Base-by-base conservation (phyloP, 2,329 filamentous ascomycete genomes). In the Botrytis squamosa region DNA sequence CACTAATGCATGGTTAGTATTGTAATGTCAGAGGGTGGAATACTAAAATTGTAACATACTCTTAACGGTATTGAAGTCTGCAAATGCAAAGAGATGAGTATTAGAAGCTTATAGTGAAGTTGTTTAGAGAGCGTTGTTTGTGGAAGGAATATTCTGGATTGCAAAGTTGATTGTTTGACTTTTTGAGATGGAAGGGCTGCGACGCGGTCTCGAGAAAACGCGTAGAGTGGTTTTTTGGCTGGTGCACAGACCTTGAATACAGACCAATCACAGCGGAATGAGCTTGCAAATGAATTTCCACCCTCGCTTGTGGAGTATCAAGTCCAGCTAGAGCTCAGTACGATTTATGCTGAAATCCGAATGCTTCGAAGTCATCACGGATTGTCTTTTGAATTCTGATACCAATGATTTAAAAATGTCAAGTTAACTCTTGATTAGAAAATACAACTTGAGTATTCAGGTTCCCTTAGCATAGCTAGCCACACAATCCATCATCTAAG, bases 1-100 rank as follows among this genome's bases (percentile, higher is more conserved):
- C 95, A 98, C 81, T 82, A 63, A 46, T 22, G 70, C 18, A 36
- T 70, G 52, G 33, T 73, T n/a, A 74, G 46, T 57, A 70, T 70
- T 73, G 10, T 3, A 29, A 29, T 59, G 29, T 33, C 18, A 22
- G 67, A 69, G 8, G 59, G 60, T 36, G 14, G 25, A n/a, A 9
- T 16, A 38, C 33, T 46, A 8, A 5, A 25, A 42, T 38, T 12
- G 6, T 44, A 62, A 36, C 71, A 52, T 62, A 73, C 71, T 73
- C 25, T 69, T 73, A 36, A 40, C 14, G 65, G 64, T 69, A 46
- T 29, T 33, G 20, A 25, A n/a, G 29, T 44, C 22, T 72, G 38
- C 59, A 33, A 38, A 36, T 18, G 16, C 18, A 25, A 55, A 42
- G 55, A 63, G 12, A 8, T 62, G 25, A 25, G 4, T 20, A 25